Base-by-base conservation (phyloP, 202 grass and related monocot genomes). In the Zizania palustris region DNA sequence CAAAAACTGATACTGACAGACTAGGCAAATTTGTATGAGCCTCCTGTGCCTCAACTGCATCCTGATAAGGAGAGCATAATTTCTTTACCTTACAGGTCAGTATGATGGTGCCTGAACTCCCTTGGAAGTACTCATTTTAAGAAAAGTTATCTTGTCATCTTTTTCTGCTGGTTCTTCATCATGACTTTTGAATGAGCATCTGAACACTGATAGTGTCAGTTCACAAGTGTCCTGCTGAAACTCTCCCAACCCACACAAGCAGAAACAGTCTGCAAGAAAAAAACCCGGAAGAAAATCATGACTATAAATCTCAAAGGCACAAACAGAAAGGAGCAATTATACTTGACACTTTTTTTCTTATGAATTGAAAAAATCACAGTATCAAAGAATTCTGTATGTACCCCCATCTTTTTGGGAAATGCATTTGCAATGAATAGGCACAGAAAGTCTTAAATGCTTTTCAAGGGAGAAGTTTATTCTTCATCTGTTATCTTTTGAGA, bases 61-160 rank as follows among this genome's bases (percentile, higher is more conserved):
- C 76, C 33, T 46, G 60, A 45, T 75, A 68, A 68, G 76, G 59
- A 72, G 63, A 45, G 82, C 73, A 77, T 81, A 75, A 88, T 85
- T 77, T 81, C 72, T 38, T 88, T 85, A 16, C 86, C 71, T 54
- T 85, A 55, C 34, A 11, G 67, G 66, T 59, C 13, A 70, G 58
- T 35, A 65, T 67, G 82, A 77, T 56, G 65, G 43, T 81, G 50
- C 72, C 65, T 15, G 53, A 62, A 60, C 77, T 67, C 66, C 6
- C 16, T 73, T 81, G 60, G 86, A 76, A 50, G 65, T 80, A 81
- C 7, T 41, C 59, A 51, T 28, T 72, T 84, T 77, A 61, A 85
- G 77, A 14, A 80, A 72, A 48, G 40, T 8, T 67, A 41, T 88
- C 59, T 76, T 45, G 41, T 69, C 80, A 79, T 67, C 53, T 73